Conservation (phyloP, 495 filamentous ascomycete genomes). For the Penicillium simplicissimum region DNA sequence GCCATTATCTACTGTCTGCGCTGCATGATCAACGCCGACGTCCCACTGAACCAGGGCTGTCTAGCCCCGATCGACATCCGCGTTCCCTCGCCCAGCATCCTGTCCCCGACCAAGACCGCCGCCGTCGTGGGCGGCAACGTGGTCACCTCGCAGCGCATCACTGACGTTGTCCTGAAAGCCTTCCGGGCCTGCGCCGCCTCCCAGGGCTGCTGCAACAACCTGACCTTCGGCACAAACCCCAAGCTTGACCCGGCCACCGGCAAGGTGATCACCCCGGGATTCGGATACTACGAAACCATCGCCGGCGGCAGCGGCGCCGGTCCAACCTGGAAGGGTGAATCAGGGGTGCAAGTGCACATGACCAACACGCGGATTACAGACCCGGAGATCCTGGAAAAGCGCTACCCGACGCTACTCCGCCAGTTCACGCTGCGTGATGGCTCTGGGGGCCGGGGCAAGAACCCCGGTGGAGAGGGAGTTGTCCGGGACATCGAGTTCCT, state of each 20-base stretch:
- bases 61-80: slow-evolving; percentile 82
- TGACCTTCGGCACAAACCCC: slow-evolving; percentile 50
- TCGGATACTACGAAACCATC: slow-evolving; percentile 98
- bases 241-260: slow-evolving; percentile 70
- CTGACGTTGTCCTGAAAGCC: slow-evolving; percentile 88
- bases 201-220: slow-evolving; percentile 92
- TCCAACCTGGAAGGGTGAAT: slow-evolving; percentile 82
- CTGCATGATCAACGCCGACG: slow-evolving; percentile 88
- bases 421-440: slow-evolving; percentile 77
- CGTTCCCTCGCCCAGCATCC: slow-evolving; percentile 79
- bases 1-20: slow-evolving; percentile 97
- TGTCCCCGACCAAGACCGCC: slow-evolving; percentile 82
- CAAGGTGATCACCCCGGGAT: slow-evolving; percentile 71
- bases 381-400: slow-evolving; percentile 89
- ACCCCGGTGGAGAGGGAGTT: slow-evolving; percentile 86
- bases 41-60: slow-evolving; percentile 96
- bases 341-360: slow-evolving; percentile 94
- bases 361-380: slow-evolving; percentile 99
- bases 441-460: slow-evolving; percentile 68
- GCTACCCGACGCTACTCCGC: slow-evolving; percentile 84
- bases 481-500: slow-evolving; percentile 94
- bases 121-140: slow-evolving; percentile 97
- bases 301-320: slow-evolving; percentile 91
- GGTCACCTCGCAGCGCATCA: slow-evolving; percentile 86
- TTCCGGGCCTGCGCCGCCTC: slow-evolving; percentile 88